Conservation (phyloP, 805 yeast species). For the Suhomyces xylopsoci region DNA sequence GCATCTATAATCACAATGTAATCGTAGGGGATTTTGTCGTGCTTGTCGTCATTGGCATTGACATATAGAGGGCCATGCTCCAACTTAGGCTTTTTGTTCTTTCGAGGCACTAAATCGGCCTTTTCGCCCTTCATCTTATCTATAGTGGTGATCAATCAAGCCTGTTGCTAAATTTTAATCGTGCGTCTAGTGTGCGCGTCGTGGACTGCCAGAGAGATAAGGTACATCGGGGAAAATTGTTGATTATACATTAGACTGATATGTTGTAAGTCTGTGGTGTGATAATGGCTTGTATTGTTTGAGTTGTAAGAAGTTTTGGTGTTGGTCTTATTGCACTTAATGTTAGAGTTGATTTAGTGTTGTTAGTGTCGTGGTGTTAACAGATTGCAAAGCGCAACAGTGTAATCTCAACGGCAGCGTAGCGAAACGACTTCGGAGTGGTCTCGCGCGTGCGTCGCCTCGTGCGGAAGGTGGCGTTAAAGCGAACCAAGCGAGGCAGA, state of each 20-base stretch:
- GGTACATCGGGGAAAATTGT: neutral
- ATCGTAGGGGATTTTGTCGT: conserved; percentile 50
- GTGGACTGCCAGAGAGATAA: neutral
- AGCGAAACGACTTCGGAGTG: neutral
- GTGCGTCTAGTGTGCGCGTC: neutral
- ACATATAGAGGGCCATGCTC: conserved; percentile 30
- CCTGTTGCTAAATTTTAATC: neutral
- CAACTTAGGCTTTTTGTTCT: conserved; percentile 8
- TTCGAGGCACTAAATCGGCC: conserved; percentile 3
- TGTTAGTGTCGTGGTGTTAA: neutral
- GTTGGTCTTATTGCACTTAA: neutral
- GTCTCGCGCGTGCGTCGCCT: neutral
- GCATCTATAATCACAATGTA: conserved; percentile 62
- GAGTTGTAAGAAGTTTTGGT: neutral
- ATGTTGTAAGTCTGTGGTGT: neutral
- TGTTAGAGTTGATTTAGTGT: neutral
- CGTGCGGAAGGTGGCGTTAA: neutral
- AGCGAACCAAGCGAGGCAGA: neutral
- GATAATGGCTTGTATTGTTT: neutral
- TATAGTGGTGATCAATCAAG: neutral
- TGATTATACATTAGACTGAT: neutral
- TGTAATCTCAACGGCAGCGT: neutral
- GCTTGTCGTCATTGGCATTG: conserved; percentile 16
- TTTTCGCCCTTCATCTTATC: neutral
- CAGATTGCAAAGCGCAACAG: neutral